Conservation (phyloP, 2,329 filamentous ascomycete species). For the Fusarium virguliforme region DNA sequence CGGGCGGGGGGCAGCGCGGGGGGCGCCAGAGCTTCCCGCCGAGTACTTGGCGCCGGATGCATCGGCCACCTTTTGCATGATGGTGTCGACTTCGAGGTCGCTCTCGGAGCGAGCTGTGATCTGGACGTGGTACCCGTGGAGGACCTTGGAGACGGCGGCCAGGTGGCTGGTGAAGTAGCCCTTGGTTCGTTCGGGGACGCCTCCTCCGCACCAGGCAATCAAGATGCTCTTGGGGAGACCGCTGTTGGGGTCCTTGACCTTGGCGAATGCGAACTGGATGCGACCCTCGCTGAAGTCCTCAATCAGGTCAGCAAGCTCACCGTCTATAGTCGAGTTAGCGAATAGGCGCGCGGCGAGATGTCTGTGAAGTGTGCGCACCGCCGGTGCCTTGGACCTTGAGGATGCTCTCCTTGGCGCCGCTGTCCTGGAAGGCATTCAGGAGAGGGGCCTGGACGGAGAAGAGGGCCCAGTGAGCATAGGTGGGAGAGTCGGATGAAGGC, state of each 20-base stretch:
- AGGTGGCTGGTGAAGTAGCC: conserved; percentile 98
- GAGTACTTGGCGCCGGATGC: conserved; percentile 97
- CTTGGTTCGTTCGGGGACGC: conserved; percentile 98
- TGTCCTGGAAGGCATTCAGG: conserved; percentile 92
- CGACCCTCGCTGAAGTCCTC: conserved; percentile 98
- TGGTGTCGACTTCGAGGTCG: conserved; percentile 88
- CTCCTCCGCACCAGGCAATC: conserved; percentile 97
- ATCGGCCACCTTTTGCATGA: conserved; percentile 94
- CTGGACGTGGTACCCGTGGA: conserved; percentile 98
- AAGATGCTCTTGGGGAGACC: conserved; percentile 91
- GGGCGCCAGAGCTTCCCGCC: conserved; percentile 72
- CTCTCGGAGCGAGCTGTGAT: conserved; percentile 93
- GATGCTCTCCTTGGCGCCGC: conserved; percentile 89
- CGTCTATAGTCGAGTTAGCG: conserved; percentile 72
- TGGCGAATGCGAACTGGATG: conserved; percentile 96
- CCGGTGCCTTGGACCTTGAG: conserved; percentile 95
- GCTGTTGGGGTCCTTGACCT: conserved; percentile 96
- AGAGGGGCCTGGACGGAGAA: conserved; percentile 95
- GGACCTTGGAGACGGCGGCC: conserved; percentile 88
- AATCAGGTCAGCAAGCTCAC: conserved; percentile 89
- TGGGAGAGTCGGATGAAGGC: conserved; percentile 77
- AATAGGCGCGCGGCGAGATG: conserved; percentile 8
- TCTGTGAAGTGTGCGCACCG: conserved; percentile 66
- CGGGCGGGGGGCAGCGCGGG: conserved; percentile 72
- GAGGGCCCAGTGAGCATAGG: conserved; percentile 92